A percentile compares a stretch with the other conserved stretches of the same genome.
These are phyloP conservation scores for Hemisphaericaspora nanyangensis DNA, from an alignment of 805 yeast genomes.

Conservation along the genomic window DNA sequence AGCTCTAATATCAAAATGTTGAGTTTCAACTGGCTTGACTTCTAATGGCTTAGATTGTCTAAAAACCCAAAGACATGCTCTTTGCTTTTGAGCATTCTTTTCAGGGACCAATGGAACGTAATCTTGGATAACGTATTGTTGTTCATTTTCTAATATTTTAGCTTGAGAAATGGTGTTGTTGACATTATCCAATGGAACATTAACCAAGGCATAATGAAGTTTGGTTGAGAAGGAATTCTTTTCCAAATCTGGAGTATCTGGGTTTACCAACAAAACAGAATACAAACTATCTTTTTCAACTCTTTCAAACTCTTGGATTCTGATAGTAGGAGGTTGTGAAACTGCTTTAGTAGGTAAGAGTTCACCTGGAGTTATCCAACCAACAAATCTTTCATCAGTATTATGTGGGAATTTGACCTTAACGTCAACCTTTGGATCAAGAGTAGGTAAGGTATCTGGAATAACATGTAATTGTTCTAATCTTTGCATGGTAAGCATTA, in stretches of 20 bases:
- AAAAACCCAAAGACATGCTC: constrained; percentile 87
- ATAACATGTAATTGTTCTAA: constrained; percentile 78
- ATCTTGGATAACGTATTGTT: constrained; percentile 37
- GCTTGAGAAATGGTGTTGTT: constrained; percentile 53
- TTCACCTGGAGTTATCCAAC: constrained; percentile 78
- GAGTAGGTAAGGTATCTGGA: constrained; percentile 91
- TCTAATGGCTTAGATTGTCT: constrained; percentile 48
- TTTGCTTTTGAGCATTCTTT: constrained; percentile 76
- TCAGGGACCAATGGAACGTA: constrained; percentile 87
- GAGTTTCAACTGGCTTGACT: constrained; percentile 25
- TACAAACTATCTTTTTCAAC: constrained; percentile 46
- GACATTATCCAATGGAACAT: constrained; percentile 57
- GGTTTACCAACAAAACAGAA: constrained; percentile 80
- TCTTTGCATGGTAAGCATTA: constrained; percentile 87
- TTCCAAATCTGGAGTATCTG: constrained; percentile 80
- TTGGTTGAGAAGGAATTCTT: constrained; percentile 67
- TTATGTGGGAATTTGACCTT: constrained; percentile 71
- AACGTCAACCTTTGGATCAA: constrained; percentile 76
- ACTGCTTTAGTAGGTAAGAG: constrained; percentile 71
- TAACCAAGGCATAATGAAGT: constrained; percentile 72
- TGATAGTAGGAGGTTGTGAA: constrained; percentile 69
- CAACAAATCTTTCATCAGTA: constrained; percentile 47
- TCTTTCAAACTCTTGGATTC: constrained; percentile 65
- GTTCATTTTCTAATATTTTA: constrained; percentile 33
- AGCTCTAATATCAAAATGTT: constrained; percentile 65